Conservation (phyloP, 2,329 filamentous ascomycete genomes). For the Pseudogymnoascus sp. region DNA sequence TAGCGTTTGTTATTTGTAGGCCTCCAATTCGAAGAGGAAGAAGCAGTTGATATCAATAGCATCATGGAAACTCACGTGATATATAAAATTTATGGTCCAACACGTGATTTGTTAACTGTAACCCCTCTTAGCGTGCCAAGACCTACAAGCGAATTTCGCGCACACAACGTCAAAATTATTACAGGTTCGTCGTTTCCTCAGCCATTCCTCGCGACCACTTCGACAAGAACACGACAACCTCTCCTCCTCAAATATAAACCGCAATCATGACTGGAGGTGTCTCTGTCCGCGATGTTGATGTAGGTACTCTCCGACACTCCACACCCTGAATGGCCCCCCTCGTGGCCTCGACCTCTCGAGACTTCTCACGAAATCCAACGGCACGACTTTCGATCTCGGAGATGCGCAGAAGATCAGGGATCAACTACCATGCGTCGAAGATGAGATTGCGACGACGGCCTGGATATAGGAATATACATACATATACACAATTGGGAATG, state of each 20-base stretch:
- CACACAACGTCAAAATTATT: slow-evolving; percentile 11
- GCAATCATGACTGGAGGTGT: slow-evolving; percentile 74
- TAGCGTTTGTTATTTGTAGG: no score
- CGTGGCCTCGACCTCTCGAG: neutral
- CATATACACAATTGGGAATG: slow-evolving; percentile 10
- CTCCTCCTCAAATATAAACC: slow-evolving; percentile 33
- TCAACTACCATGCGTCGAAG: slow-evolving; percentile 9
- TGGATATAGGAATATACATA: slow-evolving; percentile 4
- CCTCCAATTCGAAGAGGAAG: no score
- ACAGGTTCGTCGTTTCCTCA: slow-evolving; percentile 1
- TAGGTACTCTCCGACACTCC: slow-evolving; percentile 44
- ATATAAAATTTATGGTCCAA: neutral
- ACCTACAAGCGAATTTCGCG: slow-evolving; percentile 11
- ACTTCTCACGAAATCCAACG: slow-evolving; percentile 5
- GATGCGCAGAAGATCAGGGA: slow-evolving; percentile 10
- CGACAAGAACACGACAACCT: slow-evolving; percentile 11
- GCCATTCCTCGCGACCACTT: slow-evolving; percentile 11
- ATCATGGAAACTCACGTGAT: neutral
- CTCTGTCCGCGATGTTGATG: slow-evolving; percentile 79
- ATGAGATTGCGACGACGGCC: slow-evolving; percentile 9
- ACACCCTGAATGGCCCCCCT: slow-evolving; percentile 21
- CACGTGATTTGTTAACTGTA: neutral
- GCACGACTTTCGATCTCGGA: slow-evolving; percentile 7
- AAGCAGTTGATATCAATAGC: neutral
- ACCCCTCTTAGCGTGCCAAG: slow-evolving; percentile 10